A percentile compares a stretch with the other conserved stretches of the same genome.
These are phyloP conservation scores for Schizothecium vesticola DNA, from an alignment of 495 filamentous ascomycete genomes.

Conservation along the genomic window DNA sequence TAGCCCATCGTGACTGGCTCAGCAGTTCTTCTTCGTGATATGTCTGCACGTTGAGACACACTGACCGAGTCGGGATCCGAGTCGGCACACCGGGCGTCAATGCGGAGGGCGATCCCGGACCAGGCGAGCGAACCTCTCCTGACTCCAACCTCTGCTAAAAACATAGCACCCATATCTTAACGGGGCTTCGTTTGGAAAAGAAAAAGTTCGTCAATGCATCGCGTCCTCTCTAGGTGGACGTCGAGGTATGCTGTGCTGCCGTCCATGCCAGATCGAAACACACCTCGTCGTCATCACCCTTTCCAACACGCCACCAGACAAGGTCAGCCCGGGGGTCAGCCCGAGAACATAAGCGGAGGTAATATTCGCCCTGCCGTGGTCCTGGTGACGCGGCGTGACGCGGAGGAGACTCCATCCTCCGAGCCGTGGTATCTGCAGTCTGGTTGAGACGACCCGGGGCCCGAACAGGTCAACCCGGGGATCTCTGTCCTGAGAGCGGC, in stretches of 20 bases:
- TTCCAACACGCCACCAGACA: neutral
- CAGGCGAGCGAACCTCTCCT: neutral
- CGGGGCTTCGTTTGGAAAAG: neutral
- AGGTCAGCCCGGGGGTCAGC: neutral
- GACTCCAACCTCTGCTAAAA: neutral
- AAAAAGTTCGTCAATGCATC: neutral
- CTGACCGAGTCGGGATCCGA: neutral
- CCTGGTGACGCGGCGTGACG: neutral
- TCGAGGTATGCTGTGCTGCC: neutral
- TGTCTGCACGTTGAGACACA: neutral
- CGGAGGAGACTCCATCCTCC: neutral
- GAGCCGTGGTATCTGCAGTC: neutral
- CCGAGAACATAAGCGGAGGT: neutral
- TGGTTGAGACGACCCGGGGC: neutral
- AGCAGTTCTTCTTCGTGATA: neutral
- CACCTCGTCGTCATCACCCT: neutral
- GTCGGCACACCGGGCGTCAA: neutral
- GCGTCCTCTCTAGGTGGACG: neutral
- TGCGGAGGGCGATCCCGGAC: neutral
- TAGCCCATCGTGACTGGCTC: neutral
- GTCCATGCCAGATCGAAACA: neutral
- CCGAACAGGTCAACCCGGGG: neutral
- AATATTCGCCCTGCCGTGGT: neutral
- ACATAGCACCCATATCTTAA: neutral
- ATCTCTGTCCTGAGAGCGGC: neutral